Evolutionary conservation across 1,139 yeast species (phyloP).

Genomic region (Taiozyma onychis): DNA sequence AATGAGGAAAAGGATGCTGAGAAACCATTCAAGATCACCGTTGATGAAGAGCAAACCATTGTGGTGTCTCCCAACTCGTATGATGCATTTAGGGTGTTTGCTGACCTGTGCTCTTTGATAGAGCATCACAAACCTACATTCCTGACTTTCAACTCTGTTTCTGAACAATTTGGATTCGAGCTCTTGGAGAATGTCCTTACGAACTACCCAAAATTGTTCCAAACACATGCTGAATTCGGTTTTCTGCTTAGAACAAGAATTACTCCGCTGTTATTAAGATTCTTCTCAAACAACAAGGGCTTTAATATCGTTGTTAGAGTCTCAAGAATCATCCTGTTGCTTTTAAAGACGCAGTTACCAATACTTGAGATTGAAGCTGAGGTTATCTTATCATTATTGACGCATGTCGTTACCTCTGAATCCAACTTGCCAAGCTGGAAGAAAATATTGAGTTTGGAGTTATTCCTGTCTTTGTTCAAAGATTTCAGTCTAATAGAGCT

Average conservation of each 20-base stretch:
- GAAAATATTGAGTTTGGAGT: conserved; percentile 63
- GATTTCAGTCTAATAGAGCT: conserved; percentile 47
- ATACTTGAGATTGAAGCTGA: conserved; percentile 73
- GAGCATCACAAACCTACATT: conserved; percentile 54
- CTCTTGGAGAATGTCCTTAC: conserved; percentile 58
- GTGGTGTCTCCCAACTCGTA: conserved; percentile 48
- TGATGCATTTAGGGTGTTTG: conserved; percentile 66
- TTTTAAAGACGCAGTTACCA: conserved; percentile 55
- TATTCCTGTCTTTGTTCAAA: conserved; percentile 53
- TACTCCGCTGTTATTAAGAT: conserved; percentile 68
- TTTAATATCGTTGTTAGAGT: conserved; percentile 71
- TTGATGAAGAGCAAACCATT: conserved; percentile 40
- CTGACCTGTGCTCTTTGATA: conserved; percentile 64
- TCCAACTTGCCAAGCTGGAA: conserved; percentile 62
- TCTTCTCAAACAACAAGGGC: conserved; percentile 54
- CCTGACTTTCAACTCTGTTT: conserved; percentile 47
- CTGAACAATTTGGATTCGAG: conserved; percentile 71
- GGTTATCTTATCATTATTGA: conserved; percentile 66
- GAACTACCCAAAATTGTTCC: conserved; percentile 53
- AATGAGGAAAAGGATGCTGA: conserved; percentile 27
- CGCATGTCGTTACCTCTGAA: conserved; percentile 53
- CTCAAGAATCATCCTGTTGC: conserved; percentile 58
- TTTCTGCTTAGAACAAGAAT: conserved; percentile 59
- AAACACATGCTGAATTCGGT: conserved; percentile 57
- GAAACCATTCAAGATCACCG: conserved; percentile 29